Evolutionary conservation across 2,329 filamentous ascomycete genomes (phyloP).

Genomic region (Fusarium burgessii): DNA sequence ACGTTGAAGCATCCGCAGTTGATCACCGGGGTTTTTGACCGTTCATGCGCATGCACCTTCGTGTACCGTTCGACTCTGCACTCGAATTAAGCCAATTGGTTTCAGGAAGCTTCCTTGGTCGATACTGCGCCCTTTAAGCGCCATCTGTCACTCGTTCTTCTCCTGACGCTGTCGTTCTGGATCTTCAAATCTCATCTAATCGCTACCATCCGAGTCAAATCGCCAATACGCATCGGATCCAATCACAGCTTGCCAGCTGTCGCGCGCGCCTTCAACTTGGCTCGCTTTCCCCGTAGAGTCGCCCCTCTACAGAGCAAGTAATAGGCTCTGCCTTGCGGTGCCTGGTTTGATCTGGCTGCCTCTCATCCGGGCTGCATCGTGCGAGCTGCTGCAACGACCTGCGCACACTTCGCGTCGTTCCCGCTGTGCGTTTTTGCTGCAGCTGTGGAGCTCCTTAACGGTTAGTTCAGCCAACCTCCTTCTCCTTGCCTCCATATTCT

Average conservation of each 20-base stretch:
- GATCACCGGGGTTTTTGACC: conserved; percentile 31
- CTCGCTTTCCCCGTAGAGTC: conserved; percentile 38
- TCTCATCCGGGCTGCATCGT: conserved; percentile 46
- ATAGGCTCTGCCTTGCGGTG: conserved; percentile 30
- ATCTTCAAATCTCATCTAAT: conserved; percentile 43
- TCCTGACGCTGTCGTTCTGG: conserved; percentile 35
- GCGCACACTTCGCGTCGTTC: conserved; percentile 39
- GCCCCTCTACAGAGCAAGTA: conserved; percentile 29
- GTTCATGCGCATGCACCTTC: conserved; percentile 40
- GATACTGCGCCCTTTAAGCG: conserved; percentile 32
- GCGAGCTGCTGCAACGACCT: conserved; percentile 41
- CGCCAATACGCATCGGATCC: conserved; percentile 42
- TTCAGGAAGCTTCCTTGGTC: conserved; percentile 29
- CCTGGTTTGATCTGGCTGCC: conserved; percentile 37
- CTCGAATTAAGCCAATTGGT: conserved; percentile 43
- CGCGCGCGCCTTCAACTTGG: conserved; percentile 45
- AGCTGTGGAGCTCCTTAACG: conserved; percentile 45
- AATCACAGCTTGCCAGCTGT: conserved; percentile 55
- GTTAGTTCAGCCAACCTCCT: conserved; percentile 46
- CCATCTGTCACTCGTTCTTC: conserved; percentile 45
- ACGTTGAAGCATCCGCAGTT: conserved; percentile 31
- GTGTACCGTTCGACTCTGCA: conserved; percentile 32
- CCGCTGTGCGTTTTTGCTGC: conserved; percentile 38
- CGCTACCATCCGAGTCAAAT: conserved; percentile 39
- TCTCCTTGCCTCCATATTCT: conserved; percentile 39